Conservation (phyloP, 2,329 filamentous ascomycete species). For the Cercospora zeina region DNA sequence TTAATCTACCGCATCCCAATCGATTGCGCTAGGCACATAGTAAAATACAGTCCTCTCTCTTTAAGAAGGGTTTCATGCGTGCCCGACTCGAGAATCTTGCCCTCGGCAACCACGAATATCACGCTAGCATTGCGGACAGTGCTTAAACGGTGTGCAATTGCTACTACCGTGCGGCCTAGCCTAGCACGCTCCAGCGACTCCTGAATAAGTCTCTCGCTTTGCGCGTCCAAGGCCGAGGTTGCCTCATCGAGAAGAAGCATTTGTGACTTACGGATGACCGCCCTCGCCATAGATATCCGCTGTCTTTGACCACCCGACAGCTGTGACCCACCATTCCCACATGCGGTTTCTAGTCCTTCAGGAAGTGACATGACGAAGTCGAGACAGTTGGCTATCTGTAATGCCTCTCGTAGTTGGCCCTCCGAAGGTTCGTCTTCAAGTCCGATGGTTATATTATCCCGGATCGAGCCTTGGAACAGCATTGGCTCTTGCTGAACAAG, state of each 20-base stretch:
- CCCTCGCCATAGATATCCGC: slow-evolving; percentile 56
- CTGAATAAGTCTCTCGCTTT: slow-evolving; percentile 67
- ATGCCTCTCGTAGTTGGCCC: slow-evolving; percentile 49
- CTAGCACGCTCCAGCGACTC: slow-evolving; percentile 61
- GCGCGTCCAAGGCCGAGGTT: slow-evolving; percentile 61
- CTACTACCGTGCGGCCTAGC: slow-evolving; percentile 42
- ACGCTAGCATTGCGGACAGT: slow-evolving; percentile 42
- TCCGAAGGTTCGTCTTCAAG: slow-evolving; percentile 42
- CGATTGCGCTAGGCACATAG: slow-evolving; percentile 41
- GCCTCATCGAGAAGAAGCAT: slow-evolving; percentile 61
- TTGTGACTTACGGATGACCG: slow-evolving; percentile 54
- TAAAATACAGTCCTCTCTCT: slow-evolving; percentile 44
- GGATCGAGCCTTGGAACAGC: slow-evolving; percentile 48
- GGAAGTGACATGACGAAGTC: slow-evolving; percentile 56
- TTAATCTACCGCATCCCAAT: too few species aligned
- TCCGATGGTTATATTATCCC: slow-evolving; percentile 42
- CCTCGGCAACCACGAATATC: slow-evolving; percentile 44
- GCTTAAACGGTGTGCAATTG: slow-evolving; percentile 44
- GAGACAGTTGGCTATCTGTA: slow-evolving; percentile 54
- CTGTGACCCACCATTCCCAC: slow-evolving; percentile 51
- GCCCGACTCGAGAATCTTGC: slow-evolving; percentile 42
- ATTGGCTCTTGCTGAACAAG: slow-evolving; percentile 52
- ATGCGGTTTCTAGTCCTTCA: slow-evolving; percentile 51
- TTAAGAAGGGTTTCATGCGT: slow-evolving; percentile 43
- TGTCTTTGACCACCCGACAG: slow-evolving; percentile 59